Percentiles rank a stretch among this genome's conserved stretches.
Conservation (phyloP, 176 grass and related monocot genomes). For the Juncus effusus region DNA sequence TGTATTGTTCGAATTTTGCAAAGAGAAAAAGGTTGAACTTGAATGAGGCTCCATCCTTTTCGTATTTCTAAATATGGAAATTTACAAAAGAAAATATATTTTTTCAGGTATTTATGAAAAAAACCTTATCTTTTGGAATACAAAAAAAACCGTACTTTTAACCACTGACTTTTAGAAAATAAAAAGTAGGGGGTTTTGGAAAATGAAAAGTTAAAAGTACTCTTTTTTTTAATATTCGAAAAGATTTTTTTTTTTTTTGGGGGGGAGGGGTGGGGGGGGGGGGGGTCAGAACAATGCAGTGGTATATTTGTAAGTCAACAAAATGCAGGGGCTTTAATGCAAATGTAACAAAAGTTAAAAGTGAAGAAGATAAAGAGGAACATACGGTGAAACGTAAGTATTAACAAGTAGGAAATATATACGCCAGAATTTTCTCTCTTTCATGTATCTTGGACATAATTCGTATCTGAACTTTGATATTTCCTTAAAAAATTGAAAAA, state of each 20-base stretch:
- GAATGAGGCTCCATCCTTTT: not conserved
- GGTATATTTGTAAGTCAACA: no score
- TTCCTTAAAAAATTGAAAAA: conserved; percentile 60
- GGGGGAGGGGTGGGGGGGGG: no score
- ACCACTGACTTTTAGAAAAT: no score
- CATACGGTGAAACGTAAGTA: conserved; percentile 72
- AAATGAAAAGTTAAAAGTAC: no score
- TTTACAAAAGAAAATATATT: conserved; percentile 8
- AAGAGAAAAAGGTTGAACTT: not conserved
- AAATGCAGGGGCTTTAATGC: conserved; percentile 8
- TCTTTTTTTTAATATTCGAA: no score
- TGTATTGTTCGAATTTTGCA: no score
- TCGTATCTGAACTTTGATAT: conserved; percentile 99
- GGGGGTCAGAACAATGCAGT: no score
- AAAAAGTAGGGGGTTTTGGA: no score
- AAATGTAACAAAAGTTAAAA: conserved; percentile 11
- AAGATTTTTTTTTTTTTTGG: no score
- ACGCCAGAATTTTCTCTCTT: conserved; percentile 96
- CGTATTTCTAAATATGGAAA: conserved; percentile 10
- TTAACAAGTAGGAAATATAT: conserved; percentile 91
- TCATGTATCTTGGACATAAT: conserved; percentile 95
- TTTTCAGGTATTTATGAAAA: conserved; percentile 3
- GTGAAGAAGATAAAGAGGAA: conserved; percentile 25
- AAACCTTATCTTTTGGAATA: not conserved
- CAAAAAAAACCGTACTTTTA: no score